Base-by-base conservation (phyloP, 2,329 filamentous ascomycete species). In the Nemania diffusa region DNA sequence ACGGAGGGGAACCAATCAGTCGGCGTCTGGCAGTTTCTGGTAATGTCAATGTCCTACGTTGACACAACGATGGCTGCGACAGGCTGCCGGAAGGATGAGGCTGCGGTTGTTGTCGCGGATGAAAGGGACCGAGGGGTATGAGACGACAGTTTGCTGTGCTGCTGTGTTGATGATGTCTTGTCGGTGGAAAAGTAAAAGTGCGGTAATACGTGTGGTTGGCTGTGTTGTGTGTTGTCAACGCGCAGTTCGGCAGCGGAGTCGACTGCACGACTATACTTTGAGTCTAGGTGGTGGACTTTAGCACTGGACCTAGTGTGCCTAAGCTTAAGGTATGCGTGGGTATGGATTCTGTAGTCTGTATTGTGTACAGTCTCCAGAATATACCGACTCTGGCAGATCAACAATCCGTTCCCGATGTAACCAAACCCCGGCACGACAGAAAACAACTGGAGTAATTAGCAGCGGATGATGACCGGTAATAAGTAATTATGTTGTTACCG, bases 401-500 rank as follows among this genome's bases (percentile, higher is more conserved):
- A 57, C 34, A 24, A 29, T 44, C 15, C 44, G 50, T 52, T 57
- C 42, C 15, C 42, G 42, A 61, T 61, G 57, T 34, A 65, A 64
- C 62, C 42, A 8, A 34, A 27, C 11, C 44, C 44, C 46, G 46
- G 46, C 59, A 58, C 48, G 52, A 62, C 22, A 40, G 20, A 24
- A 40, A 17, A 24, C 62, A 65, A 46, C 62, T 37, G 51, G 63
- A 57, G 63, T 65, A 56, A 65, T 61, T 61, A 62, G 50, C 37
- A 34, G 44, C 44, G 24, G 44, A 48, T 48, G 44, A 48, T n/a
- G n/a, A n/a, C n/a, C n/a, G n/a, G n/a, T n/a, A n/a, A n/a, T n/a
- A n/a, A n/a, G n/a, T 48, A 6, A 24, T 48, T 24, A 24, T 53
- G n/a, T 37, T 42, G 34, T 15, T 4, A 2, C 11, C n/a, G n/a